Conservation (phyloP, 768 basidiomycete genomes). For the Cystofilobasidium bisporidii region DNA sequence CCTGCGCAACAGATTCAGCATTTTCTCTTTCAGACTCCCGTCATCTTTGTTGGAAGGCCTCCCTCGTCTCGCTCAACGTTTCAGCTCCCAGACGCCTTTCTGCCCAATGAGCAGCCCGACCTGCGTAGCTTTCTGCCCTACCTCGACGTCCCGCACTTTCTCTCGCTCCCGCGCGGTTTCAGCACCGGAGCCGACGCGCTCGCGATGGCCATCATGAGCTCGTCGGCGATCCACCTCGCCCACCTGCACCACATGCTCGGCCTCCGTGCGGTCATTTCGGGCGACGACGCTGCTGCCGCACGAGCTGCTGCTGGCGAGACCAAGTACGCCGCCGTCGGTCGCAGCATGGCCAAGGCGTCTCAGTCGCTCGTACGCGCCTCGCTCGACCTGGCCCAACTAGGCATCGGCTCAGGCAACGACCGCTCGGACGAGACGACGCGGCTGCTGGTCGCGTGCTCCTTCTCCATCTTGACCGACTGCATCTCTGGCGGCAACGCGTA, state of each 20-base stretch:
- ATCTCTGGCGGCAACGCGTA: not conserved
- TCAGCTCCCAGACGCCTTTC: not conserved
- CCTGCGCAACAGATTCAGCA: not conserved
- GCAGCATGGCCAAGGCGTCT: not conserved
- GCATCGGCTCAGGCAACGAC: too few relatives aligned
- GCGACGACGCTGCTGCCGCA: not conserved
- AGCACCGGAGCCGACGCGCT: not conserved
- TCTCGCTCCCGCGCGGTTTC: not conserved
- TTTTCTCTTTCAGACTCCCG: not conserved
- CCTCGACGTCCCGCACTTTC: slow-evolving; percentile 7
- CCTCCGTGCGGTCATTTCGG: not conserved
- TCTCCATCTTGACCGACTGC: not conserved
- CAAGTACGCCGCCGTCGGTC: not conserved
- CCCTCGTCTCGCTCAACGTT: not conserved
- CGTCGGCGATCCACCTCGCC: not conserved
- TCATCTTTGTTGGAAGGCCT: not conserved
- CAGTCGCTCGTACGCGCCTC: not conserved
- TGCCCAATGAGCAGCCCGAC: not conserved
- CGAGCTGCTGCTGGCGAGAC: not conserved
- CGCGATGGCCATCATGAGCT: not conserved
- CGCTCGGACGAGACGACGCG: not conserved
- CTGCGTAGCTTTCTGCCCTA: not conserved
- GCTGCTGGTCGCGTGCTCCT: not conserved
- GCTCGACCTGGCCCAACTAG: not conserved
- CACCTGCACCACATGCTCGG: slow-evolving; percentile 1